Conservation (phyloP, 345 rosid species). For the Populus nigra region DNA sequence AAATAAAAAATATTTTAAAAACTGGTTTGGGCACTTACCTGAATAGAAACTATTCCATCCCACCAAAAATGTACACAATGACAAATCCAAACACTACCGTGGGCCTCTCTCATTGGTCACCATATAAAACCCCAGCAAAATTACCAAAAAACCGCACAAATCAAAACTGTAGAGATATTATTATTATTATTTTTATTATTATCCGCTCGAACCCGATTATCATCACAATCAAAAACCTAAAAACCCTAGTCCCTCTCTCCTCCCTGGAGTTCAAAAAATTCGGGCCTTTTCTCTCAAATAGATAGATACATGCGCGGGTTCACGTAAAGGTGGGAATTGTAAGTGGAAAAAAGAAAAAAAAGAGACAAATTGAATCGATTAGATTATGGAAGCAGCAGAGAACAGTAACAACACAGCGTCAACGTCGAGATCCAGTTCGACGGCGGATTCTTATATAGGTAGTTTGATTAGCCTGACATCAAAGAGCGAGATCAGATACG, state of each 20-base stretch:
- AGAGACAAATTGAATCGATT: not conserved
- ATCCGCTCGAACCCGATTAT: not conserved
- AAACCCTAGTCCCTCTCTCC: slow-evolving; percentile 41
- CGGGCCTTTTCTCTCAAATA: not conserved
- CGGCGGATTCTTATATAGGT: slow-evolving; percentile 92
- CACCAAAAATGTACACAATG: not conserved
- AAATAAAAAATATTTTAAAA: no score
- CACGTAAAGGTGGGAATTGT: not conserved
- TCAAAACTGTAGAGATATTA: not conserved
- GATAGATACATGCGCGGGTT: not conserved
- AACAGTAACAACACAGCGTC: slow-evolving; percentile 48
- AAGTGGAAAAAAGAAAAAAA: not conserved
- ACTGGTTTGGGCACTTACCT: no score
- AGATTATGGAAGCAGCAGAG: slow-evolving; percentile 55
- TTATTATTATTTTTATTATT: not conserved
- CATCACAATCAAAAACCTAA: slow-evolving; percentile 31
- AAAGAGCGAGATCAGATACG: slow-evolving; percentile 95
- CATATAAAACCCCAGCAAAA: not conserved
- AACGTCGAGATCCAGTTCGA: slow-evolving; percentile 45
- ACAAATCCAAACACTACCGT: not conserved
- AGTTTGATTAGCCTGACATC: slow-evolving; percentile 96
- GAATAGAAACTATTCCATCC: no score
- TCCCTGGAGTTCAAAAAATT: not conserved
- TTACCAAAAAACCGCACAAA: slow-evolving; percentile 4
- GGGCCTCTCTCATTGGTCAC: not conserved